phyloP scores from a whole-genome alignment of 108 stramenopile genomes.

The Stephanodiscus minutulus region DNA sequence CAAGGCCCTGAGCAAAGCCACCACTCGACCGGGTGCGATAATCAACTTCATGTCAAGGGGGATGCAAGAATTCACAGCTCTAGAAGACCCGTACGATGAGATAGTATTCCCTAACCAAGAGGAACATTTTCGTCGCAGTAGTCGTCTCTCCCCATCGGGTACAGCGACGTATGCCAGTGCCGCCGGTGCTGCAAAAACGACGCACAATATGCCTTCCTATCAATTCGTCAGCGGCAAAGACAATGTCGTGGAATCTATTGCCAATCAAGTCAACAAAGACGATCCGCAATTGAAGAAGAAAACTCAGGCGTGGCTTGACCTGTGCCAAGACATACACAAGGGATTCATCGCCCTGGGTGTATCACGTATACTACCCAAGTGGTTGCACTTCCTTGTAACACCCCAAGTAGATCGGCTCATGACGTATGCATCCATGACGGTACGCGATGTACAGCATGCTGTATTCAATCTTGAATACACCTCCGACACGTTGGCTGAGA shows the following conservation, averaged over 20 bases:
- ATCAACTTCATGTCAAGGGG: constrained; percentile 51
- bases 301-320: neutral
- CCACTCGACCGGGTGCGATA: constrained; percentile 41
- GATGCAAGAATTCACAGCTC: constrained; percentile 37
- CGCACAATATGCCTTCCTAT: too few relatives aligned
- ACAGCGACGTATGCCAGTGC: too few relatives aligned
- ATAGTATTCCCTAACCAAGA: constrained; percentile 42
- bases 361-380: constrained; percentile 36
- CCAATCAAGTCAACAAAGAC: too few relatives aligned
- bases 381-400: constrained; percentile 31
- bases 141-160: too few relatives aligned
- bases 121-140: too few relatives aligned
- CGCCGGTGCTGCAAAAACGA: too few relatives aligned
- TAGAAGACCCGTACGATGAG: constrained; percentile 45
- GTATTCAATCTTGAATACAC: constrained; percentile 36
- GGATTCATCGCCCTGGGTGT: constrained; percentile 49
- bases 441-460: constrained; percentile 49
- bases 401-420: constrained; percentile 13
- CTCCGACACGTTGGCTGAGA: constrained; percentile 22
- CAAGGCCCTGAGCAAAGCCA: constrained; percentile 46
- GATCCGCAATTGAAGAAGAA: too few relatives aligned
- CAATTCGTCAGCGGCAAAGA: too few relatives aligned
- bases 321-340: constrained; percentile 29
- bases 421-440: constrained; percentile 42
- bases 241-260: too few relatives aligned